These are phyloP conservation scores for Plasmodium vivax DNA, from an alignment of 169 alveolate genomes.

Conservation along the genomic window DNA sequence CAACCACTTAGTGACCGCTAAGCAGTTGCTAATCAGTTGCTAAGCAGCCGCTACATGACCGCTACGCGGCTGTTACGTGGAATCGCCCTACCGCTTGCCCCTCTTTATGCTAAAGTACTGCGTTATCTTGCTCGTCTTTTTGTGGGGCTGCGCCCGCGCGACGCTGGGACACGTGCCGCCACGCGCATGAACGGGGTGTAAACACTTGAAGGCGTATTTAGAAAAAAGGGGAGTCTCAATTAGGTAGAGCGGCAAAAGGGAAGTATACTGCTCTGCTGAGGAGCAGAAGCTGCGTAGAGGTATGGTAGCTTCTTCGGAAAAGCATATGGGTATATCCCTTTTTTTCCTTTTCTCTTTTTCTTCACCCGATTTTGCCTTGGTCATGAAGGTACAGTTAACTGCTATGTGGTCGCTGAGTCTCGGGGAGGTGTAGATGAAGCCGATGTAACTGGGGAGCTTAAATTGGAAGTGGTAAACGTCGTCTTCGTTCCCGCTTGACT, in stretches of 20 bases:
- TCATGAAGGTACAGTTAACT: slow-evolving; percentile 41
- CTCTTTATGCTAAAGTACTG: slow-evolving; percentile 26
- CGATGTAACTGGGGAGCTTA: slow-evolving; percentile 56
- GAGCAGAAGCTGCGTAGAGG: slow-evolving; percentile 3
- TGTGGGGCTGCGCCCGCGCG: slow-evolving; percentile 33
- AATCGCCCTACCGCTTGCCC: neutral
- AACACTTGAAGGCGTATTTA: neutral
- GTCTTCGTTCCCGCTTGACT: neutral
- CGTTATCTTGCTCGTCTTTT: slow-evolving; percentile 52
- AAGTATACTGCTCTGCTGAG: slow-evolving; percentile 7
- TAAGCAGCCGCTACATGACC: too few species aligned
- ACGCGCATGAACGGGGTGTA: slow-evolving; percentile 26
- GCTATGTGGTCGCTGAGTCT: slow-evolving; percentile 67
- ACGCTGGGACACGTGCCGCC: slow-evolving; percentile 7
- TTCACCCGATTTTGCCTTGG: neutral
- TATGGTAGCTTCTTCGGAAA: slow-evolving; percentile 9
- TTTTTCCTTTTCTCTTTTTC: neutral
- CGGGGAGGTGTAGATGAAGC: slow-evolving; percentile 68
- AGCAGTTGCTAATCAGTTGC: neutral
- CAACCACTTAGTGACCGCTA: too few species aligned
- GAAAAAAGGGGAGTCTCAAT: slow-evolving; percentile 28
- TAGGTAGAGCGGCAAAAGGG: slow-evolving; percentile 17
- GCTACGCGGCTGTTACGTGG: too few species aligned
- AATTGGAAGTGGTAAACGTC: slow-evolving; percentile 51
- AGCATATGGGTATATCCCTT: slow-evolving; percentile 11